Evolutionary conservation across 2,329 filamentous ascomycete genomes (phyloP), one percentile per base, ranked within the genome.

Genomic region (Stemphylium lycopersici): DNA sequence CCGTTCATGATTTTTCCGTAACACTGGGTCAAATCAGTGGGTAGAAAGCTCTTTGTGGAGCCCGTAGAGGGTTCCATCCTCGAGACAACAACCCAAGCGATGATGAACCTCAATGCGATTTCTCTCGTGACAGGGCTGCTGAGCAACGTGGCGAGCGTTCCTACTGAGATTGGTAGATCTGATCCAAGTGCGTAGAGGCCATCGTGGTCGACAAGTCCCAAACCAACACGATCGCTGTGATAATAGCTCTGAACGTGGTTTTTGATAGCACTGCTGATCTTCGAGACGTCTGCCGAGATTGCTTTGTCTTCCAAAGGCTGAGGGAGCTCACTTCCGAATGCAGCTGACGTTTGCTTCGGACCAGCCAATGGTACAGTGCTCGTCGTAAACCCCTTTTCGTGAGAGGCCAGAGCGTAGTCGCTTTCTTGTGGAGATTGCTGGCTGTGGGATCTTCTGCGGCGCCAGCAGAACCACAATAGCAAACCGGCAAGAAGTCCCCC

Each of bases 181-280:
- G 48, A 41, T 10, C 70, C 66, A 4, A 72, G 45, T 13, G 56
- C 58, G 15, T 65, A 62, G 20, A 72, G 50, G 32, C 67, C 59
- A 8, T 66, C 65, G 5, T 62, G 26, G 29, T 70, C 69, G 4
- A 71, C 46, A 11, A 65, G 18, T 6, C 59, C 65, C 4, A 62
- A 46, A 22, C 52, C 67, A 1, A 68, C 58, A n/a, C 47, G 55
- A 5, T 55, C 50, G 2, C 32, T 59, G 38, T 72, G 67, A 36
- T 76, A 76, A 52, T 70, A 76, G 41, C 67, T 75, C 45, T 71
- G 68, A 26, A 74, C 70, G 31, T 76, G 73, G 20, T 72, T 74
- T 26, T 75, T 74, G 57, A 76, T 71, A 24, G 63, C 50, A 31
- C 63, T 70, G 46, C 67, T 59, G 22, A 76, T 69, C 12, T 68